A percentile compares a stretch with the other conserved stretches of the same genome.
These are phyloP conservation scores for Tolypocladium ophioglossoides DNA, from an alignment of 2,329 filamentous ascomycete genomes.

Conservation along the genomic window DNA sequence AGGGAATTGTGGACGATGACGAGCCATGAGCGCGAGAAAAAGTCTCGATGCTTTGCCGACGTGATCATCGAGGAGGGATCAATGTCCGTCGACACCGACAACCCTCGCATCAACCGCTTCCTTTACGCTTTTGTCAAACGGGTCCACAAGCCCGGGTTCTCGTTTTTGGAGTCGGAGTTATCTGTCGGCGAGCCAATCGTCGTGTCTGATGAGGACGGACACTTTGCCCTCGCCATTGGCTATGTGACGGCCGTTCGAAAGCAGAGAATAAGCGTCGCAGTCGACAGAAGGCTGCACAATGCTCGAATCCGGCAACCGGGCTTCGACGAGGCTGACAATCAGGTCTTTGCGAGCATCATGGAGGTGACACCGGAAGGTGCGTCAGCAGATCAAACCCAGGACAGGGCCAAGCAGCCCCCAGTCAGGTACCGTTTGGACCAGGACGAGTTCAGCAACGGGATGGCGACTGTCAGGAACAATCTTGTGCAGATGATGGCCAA, in stretches of 20 bases:
- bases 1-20: constrained; percentile 95
- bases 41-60: constrained; percentile 82
- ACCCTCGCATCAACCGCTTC: constrained; percentile 82
- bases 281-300: constrained; percentile 84
- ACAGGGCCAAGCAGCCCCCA: constrained; percentile 40
- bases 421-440: constrained; percentile 83
- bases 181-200: constrained; percentile 83
- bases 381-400: constrained; percentile 38
- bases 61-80: constrained; percentile 75
- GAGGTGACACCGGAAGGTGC: constrained; percentile 54
- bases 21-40: constrained; percentile 75
- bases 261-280: constrained; percentile 71
- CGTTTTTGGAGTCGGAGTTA: constrained; percentile 86
- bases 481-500: constrained; percentile 86
- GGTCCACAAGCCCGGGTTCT: constrained; percentile 50
- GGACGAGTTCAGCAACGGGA: constrained; percentile 96
- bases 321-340: constrained; percentile 69
- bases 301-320: constrained; percentile 63
- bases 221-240: constrained; percentile 89
- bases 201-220: constrained; percentile 89
- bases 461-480: constrained; percentile 91
- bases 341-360: constrained; percentile 87
- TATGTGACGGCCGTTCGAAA: constrained; percentile 73
- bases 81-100: constrained; percentile 55
- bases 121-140: constrained; percentile 77